phyloP scores from a whole-genome alignment of 768 basidiomycete species.

The Nidularia pulvinata region DNA sequence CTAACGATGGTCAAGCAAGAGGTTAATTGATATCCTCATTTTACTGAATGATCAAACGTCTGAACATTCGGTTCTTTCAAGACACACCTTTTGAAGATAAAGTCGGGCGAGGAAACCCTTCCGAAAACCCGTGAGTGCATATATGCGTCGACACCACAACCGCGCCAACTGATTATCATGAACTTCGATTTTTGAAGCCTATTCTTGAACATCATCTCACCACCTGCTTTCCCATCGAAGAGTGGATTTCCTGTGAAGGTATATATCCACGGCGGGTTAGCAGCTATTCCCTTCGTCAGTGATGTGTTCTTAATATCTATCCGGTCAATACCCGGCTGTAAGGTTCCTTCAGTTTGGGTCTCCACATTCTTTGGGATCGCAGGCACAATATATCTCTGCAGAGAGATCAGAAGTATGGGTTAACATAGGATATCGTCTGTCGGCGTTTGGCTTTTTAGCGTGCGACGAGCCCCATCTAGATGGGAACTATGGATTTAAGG shows the following conservation, averaged over 20 bases:
- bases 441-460: slow-evolving; percentile 77
- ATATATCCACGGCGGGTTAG: slow-evolving; percentile 78
- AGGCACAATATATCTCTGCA: slow-evolving; percentile 68
- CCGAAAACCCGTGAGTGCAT: slow-evolving; percentile 65
- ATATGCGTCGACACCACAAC: neutral
- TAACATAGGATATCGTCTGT: slow-evolving; percentile 76
- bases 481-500: slow-evolving; percentile 86
- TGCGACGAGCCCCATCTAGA: slow-evolving; percentile 56
- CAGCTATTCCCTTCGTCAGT: neutral
- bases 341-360: slow-evolving; percentile 83
- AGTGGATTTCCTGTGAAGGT: slow-evolving; percentile 63
- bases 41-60: neutral
- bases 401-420: slow-evolving; percentile 72
- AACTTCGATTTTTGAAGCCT: slow-evolving; percentile 32
- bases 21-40: slow-evolving; percentile 23
- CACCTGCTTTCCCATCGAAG: slow-evolving; percentile 45
- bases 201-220: slow-evolving; percentile 65
- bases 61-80: slow-evolving; percentile 12
- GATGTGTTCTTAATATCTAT: neutral
- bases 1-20: slow-evolving; percentile 62
- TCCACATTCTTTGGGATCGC: slow-evolving; percentile 57
- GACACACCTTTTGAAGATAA: slow-evolving; percentile 52
- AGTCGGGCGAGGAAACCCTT: slow-evolving; percentile 65
- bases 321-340: neutral
- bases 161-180: neutral